These are phyloP conservation scores for Aegilops longissima DNA, from an alignment of 176 grass and related monocot genomes.

Conservation along the genomic window DNA sequence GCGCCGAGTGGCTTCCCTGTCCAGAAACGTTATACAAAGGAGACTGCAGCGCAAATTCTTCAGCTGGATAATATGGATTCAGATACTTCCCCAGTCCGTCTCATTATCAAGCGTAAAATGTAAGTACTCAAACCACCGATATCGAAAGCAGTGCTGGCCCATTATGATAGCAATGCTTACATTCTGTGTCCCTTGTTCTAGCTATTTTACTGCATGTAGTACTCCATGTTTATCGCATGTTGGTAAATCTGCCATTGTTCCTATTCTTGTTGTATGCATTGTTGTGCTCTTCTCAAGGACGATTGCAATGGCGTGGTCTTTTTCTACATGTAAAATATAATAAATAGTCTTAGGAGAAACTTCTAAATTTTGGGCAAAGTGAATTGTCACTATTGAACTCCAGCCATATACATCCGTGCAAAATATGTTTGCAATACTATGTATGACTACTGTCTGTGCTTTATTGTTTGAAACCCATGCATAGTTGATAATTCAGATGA, in stretches of 20 bases:
- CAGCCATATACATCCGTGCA: neutral
- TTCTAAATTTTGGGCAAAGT: neutral
- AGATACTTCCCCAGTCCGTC: constrained; percentile 1
- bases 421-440: neutral
- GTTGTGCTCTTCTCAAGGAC: neutral
- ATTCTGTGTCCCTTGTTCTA: neutral
- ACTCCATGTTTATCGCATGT: neutral
- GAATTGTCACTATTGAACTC: neutral
- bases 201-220: neutral
- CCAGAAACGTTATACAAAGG: neutral
- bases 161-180: neutral
- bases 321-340: neutral
- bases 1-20: constrained; percentile 1
- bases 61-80: constrained; percentile 36
- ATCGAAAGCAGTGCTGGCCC: neutral
- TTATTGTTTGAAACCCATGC: neutral
- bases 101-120: constrained; percentile 27
- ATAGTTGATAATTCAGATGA: neutral
- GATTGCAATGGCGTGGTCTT: no score
- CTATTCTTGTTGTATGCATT: neutral
- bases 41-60: neutral
- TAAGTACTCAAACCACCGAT: constrained; percentile 13
- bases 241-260: neutral
- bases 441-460: neutral
- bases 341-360: neutral